Percentiles rank a stretch among this genome's conserved stretches.
Conservation (phyloP, 768 basidiomycete genomes). For the Phlebiopsis flavidoalba region DNA sequence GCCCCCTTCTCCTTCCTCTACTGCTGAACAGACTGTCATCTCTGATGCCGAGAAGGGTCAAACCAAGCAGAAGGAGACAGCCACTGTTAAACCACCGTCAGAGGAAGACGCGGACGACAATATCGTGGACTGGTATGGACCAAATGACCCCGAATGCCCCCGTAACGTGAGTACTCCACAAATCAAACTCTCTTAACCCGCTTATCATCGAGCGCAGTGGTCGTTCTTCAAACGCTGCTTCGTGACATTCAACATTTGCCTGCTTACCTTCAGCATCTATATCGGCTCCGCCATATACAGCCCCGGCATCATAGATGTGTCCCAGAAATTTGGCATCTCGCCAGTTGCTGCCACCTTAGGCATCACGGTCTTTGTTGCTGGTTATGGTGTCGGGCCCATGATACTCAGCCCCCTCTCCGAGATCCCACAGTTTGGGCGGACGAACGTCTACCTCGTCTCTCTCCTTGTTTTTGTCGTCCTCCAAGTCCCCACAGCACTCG, state of each 20-base stretch:
- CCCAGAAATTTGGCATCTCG: constrained; percentile 25
- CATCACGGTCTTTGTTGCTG: constrained; percentile 22
- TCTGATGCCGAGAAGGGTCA: neutral
- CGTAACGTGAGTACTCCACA: constrained; percentile 9
- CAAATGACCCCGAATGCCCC: constrained; percentile 26
- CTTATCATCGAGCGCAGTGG: constrained; percentile 21
- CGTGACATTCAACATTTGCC: constrained; percentile 27
- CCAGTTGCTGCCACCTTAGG: constrained; percentile 25
- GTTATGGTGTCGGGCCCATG: constrained; percentile 19
- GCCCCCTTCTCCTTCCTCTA: neutral
- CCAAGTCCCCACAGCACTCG: constrained; percentile 29
- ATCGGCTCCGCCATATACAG: constrained; percentile 31
- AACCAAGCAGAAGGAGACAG: neutral
- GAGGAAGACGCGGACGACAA: neutral
- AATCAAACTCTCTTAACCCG: too few species aligned
- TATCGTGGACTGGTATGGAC: constrained; percentile 24
- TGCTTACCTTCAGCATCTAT: constrained; percentile 30
- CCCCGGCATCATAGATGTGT: constrained; percentile 22
- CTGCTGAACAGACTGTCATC: neutral
- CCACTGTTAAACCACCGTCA: neutral
- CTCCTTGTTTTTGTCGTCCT: constrained; percentile 27
- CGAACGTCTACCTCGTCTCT: constrained; percentile 26
- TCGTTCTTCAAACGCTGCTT: constrained; percentile 24
- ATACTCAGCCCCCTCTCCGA: constrained; percentile 25
- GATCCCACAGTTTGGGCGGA: constrained; percentile 29